Evolutionary conservation across 2,329 filamentous ascomycete species (phyloP), one percentile per base, ranked within the genome.

Genomic region (Botryotinia globosa): DNA sequence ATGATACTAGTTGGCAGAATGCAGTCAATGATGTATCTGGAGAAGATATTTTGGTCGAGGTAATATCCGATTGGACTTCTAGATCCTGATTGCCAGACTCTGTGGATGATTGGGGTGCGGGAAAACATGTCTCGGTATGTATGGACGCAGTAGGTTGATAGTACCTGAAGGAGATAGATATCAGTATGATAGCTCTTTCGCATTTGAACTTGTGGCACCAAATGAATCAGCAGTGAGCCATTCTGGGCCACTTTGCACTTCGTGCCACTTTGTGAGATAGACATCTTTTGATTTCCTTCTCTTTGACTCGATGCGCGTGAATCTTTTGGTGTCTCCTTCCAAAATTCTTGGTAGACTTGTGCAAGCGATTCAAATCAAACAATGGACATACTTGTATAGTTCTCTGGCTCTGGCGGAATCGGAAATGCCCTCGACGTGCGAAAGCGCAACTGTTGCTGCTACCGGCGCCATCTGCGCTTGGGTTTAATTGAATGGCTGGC

Each of bases 1-100:
- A 82, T 16, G 85, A 81, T 44, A 83, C 84, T 37, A 88, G 81
- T 77, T 88, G 87, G 7, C 86, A 81, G 73, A 84, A 83, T 8
- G 83, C 82, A 2, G 82, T 82, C 39, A 87, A 81, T 37, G 83
- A 83, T 1, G 84, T 85, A 77, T 84, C 86, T 59, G 84, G 79
- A 29, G 79, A 80, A 1, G 79, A 80, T 20, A 79, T 75, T 64
- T 80, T 80, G 32, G 76, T 76, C 1, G 79, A 78, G 16, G 76
- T 77, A 44, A 80, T 68, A 45, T 74, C 75, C 25, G 79, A 79
- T 29, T 64, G 75, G 45, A 79, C 72, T 34, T 76, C 75, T 51
- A 69, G 69, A 44, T 70, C 67, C 1, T 59, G 63, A 48, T 74
- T 73, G 25, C 70, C 44, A 25, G 70, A 68, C 7, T 58, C 34